Evolutionary conservation across 1,284 basidiomycete species (phyloP), one percentile per base, ranked within the genome.

Genomic region (Ceratobasidium theobromae): DNA sequence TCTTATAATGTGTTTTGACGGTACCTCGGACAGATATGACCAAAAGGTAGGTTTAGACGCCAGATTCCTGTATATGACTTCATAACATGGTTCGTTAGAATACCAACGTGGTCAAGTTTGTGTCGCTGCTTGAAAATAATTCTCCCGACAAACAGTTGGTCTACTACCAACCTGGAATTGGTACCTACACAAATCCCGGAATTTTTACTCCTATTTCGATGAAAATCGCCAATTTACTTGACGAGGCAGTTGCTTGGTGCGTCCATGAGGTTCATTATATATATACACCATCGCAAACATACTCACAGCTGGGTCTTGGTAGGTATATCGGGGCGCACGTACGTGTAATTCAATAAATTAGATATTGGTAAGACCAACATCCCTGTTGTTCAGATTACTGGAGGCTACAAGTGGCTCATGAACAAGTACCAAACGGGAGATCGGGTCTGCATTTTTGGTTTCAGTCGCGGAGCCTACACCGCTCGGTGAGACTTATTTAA

Each of bases 321-420:
- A 51, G 52, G 41, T 58, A 52, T 35, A 49, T 46, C 33, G 53
- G 41, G 27, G 53, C 46, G 35, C 41, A 53, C 41, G 45, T 66
- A 41, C 18, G 65, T 57, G 1, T 11, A 18, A 21, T 21, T 25
- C 2, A 23, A 18, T 23, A 16, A 9, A 33, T 49, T 45, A 53
- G 49, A n/a, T 33, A 12, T 8, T 18, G 11, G 21, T 23, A 27
- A 11, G 23, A 48, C 38, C 32, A 32, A 41, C 27, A 33, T 3
- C 4, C n/a, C 23, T 18, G 25, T 45, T 18, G 11, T 46, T 18
- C 18, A 67, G 66, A 66, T 67, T 16, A 69, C 64, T 49, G 69
- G 68, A 8, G 69, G 69, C 33, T 70, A 70, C 48, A 60, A 52
- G 27, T 70, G 62, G 60, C 65, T 70, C 16, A 68, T 69, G 69